Evolutionary conservation across 306 rosid species (phyloP), one percentile per base, ranked within the genome.

Genomic region (Ammopiptanthus mongolicus): DNA sequence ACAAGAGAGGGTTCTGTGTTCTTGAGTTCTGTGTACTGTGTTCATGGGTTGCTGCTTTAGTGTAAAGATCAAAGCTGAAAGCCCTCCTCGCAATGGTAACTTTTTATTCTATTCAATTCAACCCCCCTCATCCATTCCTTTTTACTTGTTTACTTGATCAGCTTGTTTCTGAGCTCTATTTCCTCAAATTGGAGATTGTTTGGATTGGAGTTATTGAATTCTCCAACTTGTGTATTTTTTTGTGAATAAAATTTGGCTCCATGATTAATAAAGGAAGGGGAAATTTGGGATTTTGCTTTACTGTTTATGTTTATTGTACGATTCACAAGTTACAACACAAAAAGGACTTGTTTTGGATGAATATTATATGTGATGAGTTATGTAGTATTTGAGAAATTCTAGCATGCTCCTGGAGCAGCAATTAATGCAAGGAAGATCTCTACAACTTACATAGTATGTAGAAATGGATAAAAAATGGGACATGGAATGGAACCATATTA

Each of bases 41-140:
- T 7, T 79, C 56, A 95, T 91, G 98, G 98, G 98, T 80, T 88
- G 95, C 64, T 91, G 91, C 86, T 79, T 84, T 2, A 90, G 97
- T 86, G 83, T 88, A 36, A 87, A 77, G 82, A 88, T 95, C 82
- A 95, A 95, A 86, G 98, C 97, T 74, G 96, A 90, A 68, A 95
- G 95, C 84, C 93, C 96, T 82, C 86, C 82, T 56, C 97, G 71
- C 39, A 76, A 85, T 75, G 97, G 97, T 91, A 85, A 52, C 36
- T 19, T 63, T 65, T n/a, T 51, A 23, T 64, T 10, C 41, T 37
- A 7, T 50, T 64, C 56, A 51, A 1, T 47, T 73, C 74, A 57
- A 29, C 17, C 25, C 74, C 2, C 41, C 67, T 73, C 19, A 18
- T 18, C 65, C 18, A n/a, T 58, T 42, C 31, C 1, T 48, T 73